Evolutionary conservation across 176 grass and related monocot species (phyloP), one percentile per base, ranked within the genome.

Genomic region (Triticum turgidum): DNA sequence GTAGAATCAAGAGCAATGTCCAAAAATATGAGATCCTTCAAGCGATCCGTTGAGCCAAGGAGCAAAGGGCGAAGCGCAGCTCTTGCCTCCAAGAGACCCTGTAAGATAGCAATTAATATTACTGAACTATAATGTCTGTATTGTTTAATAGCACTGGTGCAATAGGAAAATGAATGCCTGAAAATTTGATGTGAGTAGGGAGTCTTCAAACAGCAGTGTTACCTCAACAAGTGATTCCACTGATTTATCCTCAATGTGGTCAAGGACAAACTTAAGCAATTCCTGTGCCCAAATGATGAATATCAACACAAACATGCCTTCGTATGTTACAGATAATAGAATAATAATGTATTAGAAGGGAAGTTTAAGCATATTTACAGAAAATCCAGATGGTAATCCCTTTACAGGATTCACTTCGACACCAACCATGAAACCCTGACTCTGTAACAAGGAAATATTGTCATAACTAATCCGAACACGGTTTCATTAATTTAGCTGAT

Each of bases 351-450:
- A 37, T 66, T 85, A 42, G 66, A 37, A 52, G 32, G 82, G 74
- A 86, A 84, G 25, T 83, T 69, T 89, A 59, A 59, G 30, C 9
- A 72, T 59, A 78, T 35, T 93, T 97, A 98, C 95, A 92, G 83
- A 68, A 93, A 95, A 92, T 85, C 88, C 93, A 92, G 95, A 92
- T 88, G 95, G 95, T 70, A 98, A 89, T 62, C 91, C 93, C 80
- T 89, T 89, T 51, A 98, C 83, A 33, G 95, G 95, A 88, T 98
- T 93, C 69, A 95, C 93, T 83, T 90, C 65, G 84, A 98, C 91
- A 61, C 95, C 95, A 74, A 98, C 95, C 95, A 98, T 98, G 84
- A 98, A 98, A 76, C 93, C 95, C 92, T 98, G 69, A 89, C 95
- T 82, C 95, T 98, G 86, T 62, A 85, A 56, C n/a, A 25, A 62